Conservation (phyloP, 208 protist genomes). For the Leptomonas pyrrhocoris region DNA sequence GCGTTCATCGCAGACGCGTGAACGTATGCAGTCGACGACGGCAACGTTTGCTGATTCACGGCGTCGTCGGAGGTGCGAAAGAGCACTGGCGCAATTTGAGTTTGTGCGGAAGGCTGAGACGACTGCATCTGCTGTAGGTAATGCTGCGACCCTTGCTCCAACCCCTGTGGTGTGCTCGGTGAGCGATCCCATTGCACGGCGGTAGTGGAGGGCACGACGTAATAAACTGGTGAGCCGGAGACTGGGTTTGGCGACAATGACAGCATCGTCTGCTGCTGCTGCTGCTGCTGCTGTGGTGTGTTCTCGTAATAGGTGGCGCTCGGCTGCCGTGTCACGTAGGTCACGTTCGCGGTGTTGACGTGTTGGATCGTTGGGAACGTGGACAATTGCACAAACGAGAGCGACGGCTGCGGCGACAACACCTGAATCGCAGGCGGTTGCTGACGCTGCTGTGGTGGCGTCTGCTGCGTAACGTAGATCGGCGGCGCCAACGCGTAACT, state of each 20-base stretch:
- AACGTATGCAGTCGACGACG: not conserved
- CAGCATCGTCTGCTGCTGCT: conserved; percentile 4
- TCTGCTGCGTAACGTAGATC: conserved; percentile 7
- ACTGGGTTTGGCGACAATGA: not conserved
- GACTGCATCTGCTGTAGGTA: conserved; percentile 1
- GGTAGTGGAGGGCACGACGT: conserved; percentile 4
- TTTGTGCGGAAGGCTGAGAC: not conserved
- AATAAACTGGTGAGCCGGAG: conserved; percentile 5
- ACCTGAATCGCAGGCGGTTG: not conserved
- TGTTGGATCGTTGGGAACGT: not conserved
- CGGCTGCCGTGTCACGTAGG: conserved; percentile 5
- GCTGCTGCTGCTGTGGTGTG: not conserved
- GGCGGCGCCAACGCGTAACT: conserved; percentile 1
- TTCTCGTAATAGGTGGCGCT: not conserved
- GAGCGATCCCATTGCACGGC: conserved; percentile 6
- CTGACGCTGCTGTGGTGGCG: not conserved
- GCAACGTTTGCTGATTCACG: conserved; percentile 8
- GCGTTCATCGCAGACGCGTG: conserved; percentile 3
- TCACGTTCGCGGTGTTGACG: not conserved
- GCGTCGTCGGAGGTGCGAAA: not conserved
- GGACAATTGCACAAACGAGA: not conserved
- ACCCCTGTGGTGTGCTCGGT: not conserved
- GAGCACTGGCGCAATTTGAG: not conserved
- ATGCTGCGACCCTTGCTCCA: not conserved
- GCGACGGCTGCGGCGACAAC: not conserved